Conservation (phyloP, 305 asterid genomes). For the Fraxinus platypoda region DNA sequence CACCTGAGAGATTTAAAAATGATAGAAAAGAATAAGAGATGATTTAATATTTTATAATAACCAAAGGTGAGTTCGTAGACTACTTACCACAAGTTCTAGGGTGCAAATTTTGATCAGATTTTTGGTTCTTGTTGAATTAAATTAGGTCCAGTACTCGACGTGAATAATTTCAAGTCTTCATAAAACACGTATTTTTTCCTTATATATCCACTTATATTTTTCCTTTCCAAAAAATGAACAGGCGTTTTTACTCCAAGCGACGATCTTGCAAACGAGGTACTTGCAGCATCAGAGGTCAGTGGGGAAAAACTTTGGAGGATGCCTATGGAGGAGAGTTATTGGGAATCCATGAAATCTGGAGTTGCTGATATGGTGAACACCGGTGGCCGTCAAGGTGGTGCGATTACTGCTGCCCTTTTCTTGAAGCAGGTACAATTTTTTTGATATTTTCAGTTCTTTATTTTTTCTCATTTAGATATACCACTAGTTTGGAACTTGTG, state of each 20-base stretch:
- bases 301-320: slow-evolving; percentile 94
- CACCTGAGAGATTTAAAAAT: not conserved
- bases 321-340: slow-evolving; percentile 92
- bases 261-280: slow-evolving; percentile 80
- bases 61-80: not conserved
- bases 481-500: not conserved
- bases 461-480: not conserved
- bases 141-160: not conserved
- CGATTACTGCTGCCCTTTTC: slow-evolving; percentile 95
- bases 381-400: slow-evolving; percentile 91
- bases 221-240: slow-evolving; percentile 23
- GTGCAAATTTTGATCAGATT: not conserved
- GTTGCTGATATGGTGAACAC: slow-evolving; percentile 98
- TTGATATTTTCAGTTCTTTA: not conserved
- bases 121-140: not conserved
- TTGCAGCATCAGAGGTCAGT: slow-evolving; percentile 66
- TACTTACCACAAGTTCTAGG: not conserved
- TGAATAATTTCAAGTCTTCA: not conserved
- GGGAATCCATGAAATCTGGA: slow-evolving; percentile 92
- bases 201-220: not conserved
- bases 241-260: slow-evolving; percentile 86
- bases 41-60: not conserved
- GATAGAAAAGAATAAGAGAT: not conserved
- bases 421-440: slow-evolving; percentile 69
- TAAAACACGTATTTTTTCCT: not conserved